A percentile compares a stretch with the other conserved stretches of the same genome.
These are phyloP conservation scores for Leccinum subfulvum DNA, from an alignment of 1,284 basidiomycete genomes.

Conservation along the genomic window DNA sequence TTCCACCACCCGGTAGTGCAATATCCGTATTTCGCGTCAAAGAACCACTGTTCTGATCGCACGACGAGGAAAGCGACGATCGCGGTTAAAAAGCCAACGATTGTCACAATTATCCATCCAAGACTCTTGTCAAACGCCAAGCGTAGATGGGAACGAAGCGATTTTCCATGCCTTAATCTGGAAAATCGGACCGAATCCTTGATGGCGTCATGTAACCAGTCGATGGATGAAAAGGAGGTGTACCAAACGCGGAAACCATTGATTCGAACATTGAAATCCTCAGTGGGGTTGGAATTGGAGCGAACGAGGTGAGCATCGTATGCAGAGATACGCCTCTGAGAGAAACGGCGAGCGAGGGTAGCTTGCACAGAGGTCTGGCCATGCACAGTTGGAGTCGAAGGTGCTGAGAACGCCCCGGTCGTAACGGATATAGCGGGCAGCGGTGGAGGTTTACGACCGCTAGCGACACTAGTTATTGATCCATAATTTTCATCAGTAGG, in stretches of 20 bases:
- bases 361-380: conserved; percentile 19
- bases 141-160: conserved; percentile 68
- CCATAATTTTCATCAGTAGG: conserved; percentile 19
- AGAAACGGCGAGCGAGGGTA: conserved; percentile 33
- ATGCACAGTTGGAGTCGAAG: conserved; percentile 17
- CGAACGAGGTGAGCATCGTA: conserved; percentile 58
- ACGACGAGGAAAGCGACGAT: conserved; percentile 86
- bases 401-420: conserved; percentile 19
- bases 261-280: conserved; percentile 61
- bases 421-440: conserved; percentile 11
- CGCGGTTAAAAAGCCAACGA: conserved; percentile 83
- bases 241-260: conserved; percentile 94
- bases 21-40: conserved; percentile 91
- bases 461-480: conserved; percentile 14
- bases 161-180: conserved; percentile 64
- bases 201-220: conserved; percentile 93
- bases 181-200: conserved; percentile 83
- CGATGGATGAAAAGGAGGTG: conserved; percentile 79
- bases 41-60: conserved; percentile 87
- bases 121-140: conserved; percentile 79
- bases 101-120: conserved; percentile 90
- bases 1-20: conserved; percentile 72
- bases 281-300: conserved; percentile 36
- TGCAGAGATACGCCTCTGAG: conserved; percentile 65
- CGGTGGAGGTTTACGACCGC: conserved; percentile 12